phyloP scores from a whole-genome alignment of 495 filamentous ascomycete species.

The Neurospora tetrasperma region DNA sequence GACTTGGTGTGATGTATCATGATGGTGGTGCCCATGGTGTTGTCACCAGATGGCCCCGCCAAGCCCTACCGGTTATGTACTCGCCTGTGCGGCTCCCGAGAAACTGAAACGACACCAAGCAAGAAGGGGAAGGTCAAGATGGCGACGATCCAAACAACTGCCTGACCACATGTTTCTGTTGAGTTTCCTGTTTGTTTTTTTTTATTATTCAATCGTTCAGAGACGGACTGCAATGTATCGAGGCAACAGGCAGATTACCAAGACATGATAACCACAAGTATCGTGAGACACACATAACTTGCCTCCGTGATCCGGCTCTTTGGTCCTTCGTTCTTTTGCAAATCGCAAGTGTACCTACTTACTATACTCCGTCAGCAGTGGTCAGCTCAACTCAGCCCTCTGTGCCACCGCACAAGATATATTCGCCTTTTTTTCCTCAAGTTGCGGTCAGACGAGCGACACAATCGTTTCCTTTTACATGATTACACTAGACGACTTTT shows the following conservation, averaged over 20 bases:
- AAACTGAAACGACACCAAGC: neutral
- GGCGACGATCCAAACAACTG: neutral
- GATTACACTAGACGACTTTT: neutral
- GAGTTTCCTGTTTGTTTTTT: neutral
- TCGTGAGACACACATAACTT: neutral
- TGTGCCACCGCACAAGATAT: neutral
- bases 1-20: neutral
- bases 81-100: neutral
- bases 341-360: neutral
- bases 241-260: neutral
- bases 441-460: neutral
- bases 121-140: neutral
- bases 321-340: neutral
- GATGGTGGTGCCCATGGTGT: neutral
- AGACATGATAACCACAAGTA: neutral
- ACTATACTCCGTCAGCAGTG: neutral
- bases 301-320: neutral
- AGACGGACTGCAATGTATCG: neutral
- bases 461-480: neutral
- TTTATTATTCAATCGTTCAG: too few species aligned
- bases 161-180: neutral
- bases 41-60: neutral
- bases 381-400: neutral
- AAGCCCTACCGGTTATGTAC: neutral
- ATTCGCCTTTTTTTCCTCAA: neutral